Base-by-base conservation (phyloP, 176 grass and related monocot species). In the Juncus effusus region DNA sequence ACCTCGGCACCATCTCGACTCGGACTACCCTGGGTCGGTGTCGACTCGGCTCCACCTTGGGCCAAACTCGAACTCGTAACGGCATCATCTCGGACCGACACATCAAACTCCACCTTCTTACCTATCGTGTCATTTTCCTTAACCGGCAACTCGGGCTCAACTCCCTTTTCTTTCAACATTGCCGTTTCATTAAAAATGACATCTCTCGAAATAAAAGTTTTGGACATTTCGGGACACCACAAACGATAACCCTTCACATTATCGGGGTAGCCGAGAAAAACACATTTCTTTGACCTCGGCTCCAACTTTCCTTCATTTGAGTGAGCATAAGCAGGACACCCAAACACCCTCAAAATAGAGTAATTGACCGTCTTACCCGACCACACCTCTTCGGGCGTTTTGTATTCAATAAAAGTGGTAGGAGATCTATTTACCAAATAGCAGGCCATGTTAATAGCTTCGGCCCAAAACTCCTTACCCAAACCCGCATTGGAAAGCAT, bases 381-480 rank as follows among this genome's bases (percentile, higher is more conserved):
- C 19, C 19, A 28, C 19, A 28, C 19, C 19, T 28, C 19, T 28
- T 28, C 19, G 19, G 19, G 19, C 1, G n/a, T 28, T 28, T 61
- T 61, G 2, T 0, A 38, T 2, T 61, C 58, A 61, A 61, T 61
- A 4, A 14, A 61, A 38, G 58, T 61, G 58, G 58, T 60, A 60
- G 57, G 57, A 60, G 57, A 60, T 36, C 16, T 6, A 36, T 60
- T 60, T 36, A 59, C 16, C 57, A 60, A 60, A 36, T 36, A 10
- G 3, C 14, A 60, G 2, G n/a, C 1, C 56, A 1, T 28, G 19
- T 28, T 28, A 28, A 28, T 28, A 28, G 19, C 19, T 28, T 28
- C 19, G 19, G 19, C 19, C 19, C 19, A 28, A 28, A 28, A 28
- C 19, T 28, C 19, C 19, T 28, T 28, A 28, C 19, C 19, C 19